phyloP scores from a whole-genome alignment of 768 basidiomycete genomes.

The Suillus subaureus region DNA sequence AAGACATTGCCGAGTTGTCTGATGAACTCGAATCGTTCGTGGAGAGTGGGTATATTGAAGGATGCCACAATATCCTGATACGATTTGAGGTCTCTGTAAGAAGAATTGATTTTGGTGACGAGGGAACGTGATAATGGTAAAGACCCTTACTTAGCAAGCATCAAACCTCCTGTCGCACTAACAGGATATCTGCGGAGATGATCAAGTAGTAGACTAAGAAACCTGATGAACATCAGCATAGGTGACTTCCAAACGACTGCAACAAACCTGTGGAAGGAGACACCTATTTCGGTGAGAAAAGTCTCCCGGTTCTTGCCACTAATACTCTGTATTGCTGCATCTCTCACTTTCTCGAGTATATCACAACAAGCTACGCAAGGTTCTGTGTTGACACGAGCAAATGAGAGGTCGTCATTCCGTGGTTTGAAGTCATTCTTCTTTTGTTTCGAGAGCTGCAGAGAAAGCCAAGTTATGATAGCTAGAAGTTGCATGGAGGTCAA shows the following conservation, averaged over 20 bases:
- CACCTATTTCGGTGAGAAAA: constrained; percentile 92
- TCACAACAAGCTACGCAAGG: constrained; percentile 89
- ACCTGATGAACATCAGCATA: background rate
- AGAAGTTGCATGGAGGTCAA: background rate
- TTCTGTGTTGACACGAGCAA: constrained; percentile 93
- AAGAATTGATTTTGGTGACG: constrained; percentile 2
- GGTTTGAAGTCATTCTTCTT: constrained; percentile 98
- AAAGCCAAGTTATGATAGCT: constrained; percentile 79
- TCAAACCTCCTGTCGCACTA: constrained; percentile 93
- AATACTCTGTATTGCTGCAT: constrained; percentile 71
- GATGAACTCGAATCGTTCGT: constrained; percentile 97
- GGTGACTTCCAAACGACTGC: background rate
- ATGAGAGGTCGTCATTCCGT: constrained; percentile 92
- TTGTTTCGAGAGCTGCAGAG: constrained; percentile 81
- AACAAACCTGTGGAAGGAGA: constrained; percentile 85
- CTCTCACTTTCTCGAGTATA: constrained; percentile 76
- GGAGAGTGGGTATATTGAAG: constrained; percentile 82
- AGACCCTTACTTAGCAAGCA: constrained; percentile 89
- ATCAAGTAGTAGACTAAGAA: constrained; percentile 79
- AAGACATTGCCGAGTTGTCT: constrained; percentile 97
- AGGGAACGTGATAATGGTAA: background rate
- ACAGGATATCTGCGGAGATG: constrained; percentile 97
- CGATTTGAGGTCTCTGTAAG: constrained; percentile 84
- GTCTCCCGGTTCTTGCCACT: constrained; percentile 93
- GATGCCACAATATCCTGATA: constrained; percentile 89